Evolutionary conservation across 306 rosid species (phyloP), one percentile per base, ranked within the genome.

Genomic region (Cajanus cajan): DNA sequence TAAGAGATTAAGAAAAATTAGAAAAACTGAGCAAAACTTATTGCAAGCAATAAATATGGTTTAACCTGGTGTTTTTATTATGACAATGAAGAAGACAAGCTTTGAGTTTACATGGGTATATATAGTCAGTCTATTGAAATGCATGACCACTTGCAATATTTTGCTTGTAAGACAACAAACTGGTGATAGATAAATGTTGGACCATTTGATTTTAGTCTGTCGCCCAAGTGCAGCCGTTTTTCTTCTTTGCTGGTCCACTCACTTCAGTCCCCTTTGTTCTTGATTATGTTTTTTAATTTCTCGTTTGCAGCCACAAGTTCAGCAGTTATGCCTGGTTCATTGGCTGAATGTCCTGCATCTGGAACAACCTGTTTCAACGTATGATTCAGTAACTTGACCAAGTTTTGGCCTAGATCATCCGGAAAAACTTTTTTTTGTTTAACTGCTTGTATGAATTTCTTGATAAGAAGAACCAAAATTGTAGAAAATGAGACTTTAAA

Each of bases 281-380:
- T 87, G 80, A 81, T 82, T 15, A 82, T 71, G 86, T 81, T 71
- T 63, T 95, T 92, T 18, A 92, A 86, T 82, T 83, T 92, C 89
- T 95, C 98, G 68, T 88, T 95, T 63, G 96, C 98, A 62, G 90
- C 96, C 83, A 95, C 98, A 34, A 95, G 98, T 85, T 95, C 97
- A 2, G 91, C 92, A 77, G 96, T 80, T 84, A 87, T 87, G 83
- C 98, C 94, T 4, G 91, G 96, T 85, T 95, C 98, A 83, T 88
- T 95, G 45, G 97, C 98, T 24, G 98, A 95, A 84, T 95, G 97
- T 4, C 98, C 98, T 11, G 98, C 97, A 74, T 95, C 91, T 65
- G 84, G 40, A 83, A 95, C 88, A 21, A 95, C 90, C 98, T 95
- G 91, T 80, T 51, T 54, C 48, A 82, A 4, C 43, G 64, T 28